phyloP scores from a whole-genome alignment of 73 alveolate species.

The Durusdinium trenchii region DNA sequence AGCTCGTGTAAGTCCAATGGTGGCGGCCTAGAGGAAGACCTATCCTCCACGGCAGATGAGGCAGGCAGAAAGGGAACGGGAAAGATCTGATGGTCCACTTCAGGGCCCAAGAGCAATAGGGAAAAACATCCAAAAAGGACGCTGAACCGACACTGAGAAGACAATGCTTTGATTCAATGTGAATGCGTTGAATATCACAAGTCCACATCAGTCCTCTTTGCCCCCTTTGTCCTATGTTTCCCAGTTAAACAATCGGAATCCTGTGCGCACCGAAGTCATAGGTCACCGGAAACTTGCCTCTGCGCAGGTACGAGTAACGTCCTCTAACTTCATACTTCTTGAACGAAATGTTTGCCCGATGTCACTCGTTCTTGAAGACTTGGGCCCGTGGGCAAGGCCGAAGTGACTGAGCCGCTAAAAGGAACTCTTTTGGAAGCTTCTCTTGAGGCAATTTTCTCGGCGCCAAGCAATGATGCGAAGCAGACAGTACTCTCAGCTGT shows the following conservation, averaged over 20 bases:
- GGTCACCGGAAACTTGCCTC: conserved; percentile 90
- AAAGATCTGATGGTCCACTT: background rate
- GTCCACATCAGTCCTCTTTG: background rate
- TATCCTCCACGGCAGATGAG: conserved; percentile 25
- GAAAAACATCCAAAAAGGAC: background rate
- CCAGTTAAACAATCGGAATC: background rate
- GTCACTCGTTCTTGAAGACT: no score
- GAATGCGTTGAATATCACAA: no score
- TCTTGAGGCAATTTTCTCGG: no score
- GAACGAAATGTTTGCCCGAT: background rate
- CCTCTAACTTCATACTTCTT: background rate
- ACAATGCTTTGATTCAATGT: background rate
- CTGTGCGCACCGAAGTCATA: conserved; percentile 88
- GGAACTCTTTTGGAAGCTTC: no score
- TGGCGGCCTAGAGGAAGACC: conserved; percentile 67
- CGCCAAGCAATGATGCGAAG: no score
- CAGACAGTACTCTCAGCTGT: no score
- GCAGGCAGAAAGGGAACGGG: background rate
- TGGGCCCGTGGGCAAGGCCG: no score
- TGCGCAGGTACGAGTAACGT: background rate
- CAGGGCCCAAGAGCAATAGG: background rate
- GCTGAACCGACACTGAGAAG: background rate
- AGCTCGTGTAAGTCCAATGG: background rate
- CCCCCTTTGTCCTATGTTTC: background rate
- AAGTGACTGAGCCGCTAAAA: no score